Conservation (phyloP, 2,329 filamentous ascomycete species). For the Pleurostoma richardsiae region DNA sequence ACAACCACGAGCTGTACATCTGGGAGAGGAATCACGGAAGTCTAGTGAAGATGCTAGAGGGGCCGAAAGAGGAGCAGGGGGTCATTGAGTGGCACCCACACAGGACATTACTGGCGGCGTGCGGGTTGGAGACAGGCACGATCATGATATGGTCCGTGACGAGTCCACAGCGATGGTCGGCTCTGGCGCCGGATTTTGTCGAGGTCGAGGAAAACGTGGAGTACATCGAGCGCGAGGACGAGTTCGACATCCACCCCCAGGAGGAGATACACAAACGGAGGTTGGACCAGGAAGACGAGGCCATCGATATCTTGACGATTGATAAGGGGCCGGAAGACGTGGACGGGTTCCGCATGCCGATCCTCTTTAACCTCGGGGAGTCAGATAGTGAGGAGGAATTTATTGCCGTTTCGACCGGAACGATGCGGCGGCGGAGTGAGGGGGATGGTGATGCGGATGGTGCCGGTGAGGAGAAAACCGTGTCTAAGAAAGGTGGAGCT, state of each 20-base stretch:
- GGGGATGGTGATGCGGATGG: constrained; percentile 65
- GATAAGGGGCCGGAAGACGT: constrained; percentile 60
- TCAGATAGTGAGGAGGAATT: constrained; percentile 95
- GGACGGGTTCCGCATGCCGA: constrained; percentile 76
- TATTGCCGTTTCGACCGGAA: constrained; percentile 64
- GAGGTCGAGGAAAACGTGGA: constrained; percentile 98
- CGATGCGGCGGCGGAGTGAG: constrained; percentile 81
- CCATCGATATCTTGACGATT: constrained; percentile 81
- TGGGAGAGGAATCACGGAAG: constrained; percentile 95
- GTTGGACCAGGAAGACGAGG: constrained; percentile 87
- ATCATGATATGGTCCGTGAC: constrained; percentile 97
- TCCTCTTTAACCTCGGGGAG: constrained; percentile 86
- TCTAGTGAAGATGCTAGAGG: constrained; percentile 93
- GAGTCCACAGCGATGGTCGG: constrained; percentile 94
- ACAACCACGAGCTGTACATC: constrained; percentile 98
- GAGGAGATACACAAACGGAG: constrained; percentile 91
- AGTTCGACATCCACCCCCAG: constrained; percentile 95
- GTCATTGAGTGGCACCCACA: constrained; percentile 97
- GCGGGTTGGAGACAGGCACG: constrained; percentile 84
- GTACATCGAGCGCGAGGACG: constrained; percentile 91
- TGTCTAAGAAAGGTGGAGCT: constrained; percentile 34
- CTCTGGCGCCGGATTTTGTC: constrained; percentile 90
- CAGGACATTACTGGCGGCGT: constrained; percentile 81
- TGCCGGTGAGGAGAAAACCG: constrained; percentile 38
- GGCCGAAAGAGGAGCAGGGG: constrained; percentile 92